Conservation (phyloP, 2,329 filamentous ascomycete genomes). For the Pyrenophora teres region DNA sequence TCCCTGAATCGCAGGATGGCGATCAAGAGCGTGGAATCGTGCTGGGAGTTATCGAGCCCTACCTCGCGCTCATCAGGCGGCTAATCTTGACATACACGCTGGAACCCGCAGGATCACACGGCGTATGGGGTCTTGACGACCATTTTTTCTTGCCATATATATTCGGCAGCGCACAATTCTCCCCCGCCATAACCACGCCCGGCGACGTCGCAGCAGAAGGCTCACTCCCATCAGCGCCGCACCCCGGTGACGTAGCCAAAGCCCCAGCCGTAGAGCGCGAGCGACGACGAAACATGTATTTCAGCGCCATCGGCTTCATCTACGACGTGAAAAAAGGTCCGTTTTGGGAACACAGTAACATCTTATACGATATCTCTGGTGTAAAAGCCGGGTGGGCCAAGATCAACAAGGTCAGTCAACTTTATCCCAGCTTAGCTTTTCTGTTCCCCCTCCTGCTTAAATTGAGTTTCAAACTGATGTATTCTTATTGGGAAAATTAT, state of each 20-base stretch:
- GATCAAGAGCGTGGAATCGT: constrained; percentile 79
- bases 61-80: constrained; percentile 77
- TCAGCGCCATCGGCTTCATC: constrained; percentile 94
- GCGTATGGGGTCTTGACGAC: constrained; percentile 98
- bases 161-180: constrained; percentile 89
- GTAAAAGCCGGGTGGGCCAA: constrained; percentile 92
- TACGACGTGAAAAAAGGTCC: constrained; percentile 95
- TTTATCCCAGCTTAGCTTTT: too few relatives aligned
- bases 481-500: too few relatives aligned
- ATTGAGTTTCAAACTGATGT: too few relatives aligned
- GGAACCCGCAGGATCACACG: constrained; percentile 93
- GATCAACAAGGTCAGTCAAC: constrained; percentile 68
- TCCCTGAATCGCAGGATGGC: constrained; percentile 61
- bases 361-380: constrained; percentile 91
- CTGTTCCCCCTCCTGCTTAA: too few relatives aligned
- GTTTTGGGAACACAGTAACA: constrained; percentile 93
- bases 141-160: constrained; percentile 94
- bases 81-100: constrained; percentile 90
- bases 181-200: constrained; percentile 67
- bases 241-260: constrained; percentile 67
- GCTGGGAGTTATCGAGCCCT: constrained; percentile 81
- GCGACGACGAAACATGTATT: constrained; percentile 70
- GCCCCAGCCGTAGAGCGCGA: constrained; percentile 48
- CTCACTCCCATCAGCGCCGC: constrained; percentile 69
- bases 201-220: constrained; percentile 73